Evolutionary conservation across 352 stramenopile species (phyloP).

Genomic region (Phytophthora pinifolia): DNA sequence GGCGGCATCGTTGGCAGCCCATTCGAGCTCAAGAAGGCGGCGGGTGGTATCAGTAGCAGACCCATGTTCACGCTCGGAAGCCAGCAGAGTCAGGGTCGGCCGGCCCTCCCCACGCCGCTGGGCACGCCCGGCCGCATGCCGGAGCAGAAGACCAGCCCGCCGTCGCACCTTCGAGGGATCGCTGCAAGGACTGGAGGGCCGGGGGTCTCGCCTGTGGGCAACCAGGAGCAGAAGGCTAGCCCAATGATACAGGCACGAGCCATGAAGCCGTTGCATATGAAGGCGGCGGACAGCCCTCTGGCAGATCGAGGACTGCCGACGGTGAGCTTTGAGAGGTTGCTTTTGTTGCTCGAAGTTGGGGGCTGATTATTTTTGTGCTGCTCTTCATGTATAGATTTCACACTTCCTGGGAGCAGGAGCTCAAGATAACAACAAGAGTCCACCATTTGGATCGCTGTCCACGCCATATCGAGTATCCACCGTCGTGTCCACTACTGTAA

Average conservation of each 20-base stretch:
- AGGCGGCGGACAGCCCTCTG: constrained; percentile 4
- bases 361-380: too few relatives aligned
- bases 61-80: constrained; percentile 18
- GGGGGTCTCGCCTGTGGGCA: constrained; percentile 9
- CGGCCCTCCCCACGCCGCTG: constrained; percentile 10
- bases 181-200: neutral
- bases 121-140: neutral
- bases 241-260: constrained; percentile 19
- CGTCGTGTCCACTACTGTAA: constrained; percentile 20
- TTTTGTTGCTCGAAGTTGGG: too few relatives aligned
- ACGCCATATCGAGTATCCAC: constrained; percentile 23
- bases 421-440: constrained; percentile 20
- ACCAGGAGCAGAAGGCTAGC: constrained; percentile 39
- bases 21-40: constrained; percentile 20
- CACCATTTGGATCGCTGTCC: constrained; percentile 16
- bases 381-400: constrained; percentile 29
- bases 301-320: constrained; percentile 22
- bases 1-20: constrained; percentile 8
- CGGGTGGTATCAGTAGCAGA: neutral
- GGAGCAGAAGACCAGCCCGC: constrained; percentile 24
- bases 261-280: constrained; percentile 29
- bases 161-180: constrained; percentile 4
- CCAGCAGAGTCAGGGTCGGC: constrained; percentile 7
- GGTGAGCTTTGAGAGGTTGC: constrained; percentile 19
- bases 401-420: constrained; percentile 16